Conservation (phyloP, 768 basidiomycete genomes). For the Tricholomella constricta region DNA sequence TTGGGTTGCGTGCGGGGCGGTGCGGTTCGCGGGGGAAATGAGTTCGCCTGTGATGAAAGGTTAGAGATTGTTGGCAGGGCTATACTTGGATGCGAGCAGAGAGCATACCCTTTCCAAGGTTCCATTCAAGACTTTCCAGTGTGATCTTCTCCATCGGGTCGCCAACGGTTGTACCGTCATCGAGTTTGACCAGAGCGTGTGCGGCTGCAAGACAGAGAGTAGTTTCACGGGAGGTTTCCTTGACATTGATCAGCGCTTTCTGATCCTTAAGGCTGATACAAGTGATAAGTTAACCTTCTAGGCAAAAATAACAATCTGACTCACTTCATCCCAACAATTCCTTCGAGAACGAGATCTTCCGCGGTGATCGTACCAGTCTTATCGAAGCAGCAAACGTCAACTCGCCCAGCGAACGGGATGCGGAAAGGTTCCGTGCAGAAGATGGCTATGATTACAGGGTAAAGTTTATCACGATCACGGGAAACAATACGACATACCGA, state of each 20-base stretch:
- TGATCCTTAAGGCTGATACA: conserved; percentile 55
- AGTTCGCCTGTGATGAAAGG: conserved; percentile 58
- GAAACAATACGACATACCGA: conserved; percentile 54
- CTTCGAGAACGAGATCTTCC: conserved; percentile 92
- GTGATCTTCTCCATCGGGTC: conserved; percentile 99
- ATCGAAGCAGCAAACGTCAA: conserved; percentile 99
- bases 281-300: conserved; percentile 6
- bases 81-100: background rate
- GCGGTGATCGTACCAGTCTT: conserved; percentile 99
- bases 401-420: conserved; percentile 92
- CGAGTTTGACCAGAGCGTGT: conserved; percentile 91
- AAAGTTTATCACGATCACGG: background rate
- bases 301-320: conserved; percentile 27
- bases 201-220: conserved; percentile 89
- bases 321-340: conserved; percentile 88
- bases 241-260: conserved; percentile 74
- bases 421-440: conserved; percentile 99
- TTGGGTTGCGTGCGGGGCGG: conserved; percentile 56
- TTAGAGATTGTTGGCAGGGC: conserved; percentile 49
- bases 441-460: conserved; percentile 62
- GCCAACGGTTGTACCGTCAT: conserved; percentile 92
- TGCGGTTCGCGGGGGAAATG: conserved; percentile 59
- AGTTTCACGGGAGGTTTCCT: conserved; percentile 74
- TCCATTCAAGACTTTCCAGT: conserved; percentile 89
- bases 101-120: conserved; percentile 61